These are phyloP conservation scores for Ogataea sp. DNA, from an alignment of 805 yeast genomes.

Conservation along the genomic window DNA sequence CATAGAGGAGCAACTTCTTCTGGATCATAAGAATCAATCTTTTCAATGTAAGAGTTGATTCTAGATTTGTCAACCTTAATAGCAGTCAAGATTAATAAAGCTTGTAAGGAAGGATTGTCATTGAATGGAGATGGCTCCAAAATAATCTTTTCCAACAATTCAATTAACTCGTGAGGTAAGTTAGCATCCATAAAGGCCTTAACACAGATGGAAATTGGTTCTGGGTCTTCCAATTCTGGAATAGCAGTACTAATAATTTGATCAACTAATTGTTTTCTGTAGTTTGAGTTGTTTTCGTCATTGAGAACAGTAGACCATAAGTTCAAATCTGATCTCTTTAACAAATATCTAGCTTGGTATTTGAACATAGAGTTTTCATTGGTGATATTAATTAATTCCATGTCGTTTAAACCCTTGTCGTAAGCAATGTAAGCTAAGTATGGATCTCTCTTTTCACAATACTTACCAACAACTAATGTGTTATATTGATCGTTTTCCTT, in stretches of 20 bases:
- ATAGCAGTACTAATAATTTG: constrained; percentile 95
- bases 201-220: constrained; percentile 87
- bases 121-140: constrained; percentile 96
- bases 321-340: constrained; percentile 75
- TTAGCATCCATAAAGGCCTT: constrained; percentile 96
- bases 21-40: constrained; percentile 85
- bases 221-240: constrained; percentile 88
- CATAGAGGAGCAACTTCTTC: constrained; percentile 90
- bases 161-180: constrained; percentile 86
- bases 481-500: constrained; percentile 86
- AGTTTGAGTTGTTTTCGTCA: too few relatives aligned
- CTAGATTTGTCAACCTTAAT: constrained; percentile 89
- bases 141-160: constrained; percentile 89
- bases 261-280: constrained; percentile 87
- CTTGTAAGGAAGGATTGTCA: constrained; percentile 93
- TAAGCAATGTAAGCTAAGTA: constrained; percentile 96
- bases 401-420: constrained; percentile 90
- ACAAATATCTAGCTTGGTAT: constrained; percentile 95
- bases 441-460: constrained; percentile 99
- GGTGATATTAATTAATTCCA: constrained; percentile 82
- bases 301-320: constrained; percentile 78
- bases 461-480: constrained; percentile 92
- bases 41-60: constrained; percentile 77
- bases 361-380: constrained; percentile 98
- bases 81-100: constrained; percentile 86